Evolutionary conservation across 2,329 filamentous ascomycete species (phyloP).

Genomic region (Metarhizium humberi): DNA sequence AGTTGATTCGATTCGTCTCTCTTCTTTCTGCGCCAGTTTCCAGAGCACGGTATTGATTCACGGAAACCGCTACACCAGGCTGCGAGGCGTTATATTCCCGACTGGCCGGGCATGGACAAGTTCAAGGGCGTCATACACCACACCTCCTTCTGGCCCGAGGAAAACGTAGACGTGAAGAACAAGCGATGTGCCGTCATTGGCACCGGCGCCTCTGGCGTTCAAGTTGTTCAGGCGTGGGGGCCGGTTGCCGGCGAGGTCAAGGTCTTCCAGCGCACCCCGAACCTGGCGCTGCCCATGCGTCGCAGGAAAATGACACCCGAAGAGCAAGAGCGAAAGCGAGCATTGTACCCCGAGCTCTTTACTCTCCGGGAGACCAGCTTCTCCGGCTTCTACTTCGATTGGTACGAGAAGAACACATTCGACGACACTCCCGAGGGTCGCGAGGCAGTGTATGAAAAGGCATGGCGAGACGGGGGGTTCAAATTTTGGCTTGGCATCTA

Average conservation of each 20-base stretch:
- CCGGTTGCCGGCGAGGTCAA: constrained; percentile 40
- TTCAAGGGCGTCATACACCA: constrained; percentile 53
- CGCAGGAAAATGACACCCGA: constrained; percentile 27
- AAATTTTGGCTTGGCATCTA: constrained; percentile 44
- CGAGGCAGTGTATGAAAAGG: constrained; percentile 35
- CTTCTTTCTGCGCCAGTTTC: neutral
- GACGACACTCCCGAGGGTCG: constrained; percentile 42
- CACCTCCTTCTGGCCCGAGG: constrained; percentile 51
- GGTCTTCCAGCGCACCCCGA: constrained; percentile 60
- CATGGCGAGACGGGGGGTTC: constrained; percentile 46
- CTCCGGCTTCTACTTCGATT: constrained; percentile 50
- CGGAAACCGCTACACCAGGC: constrained; percentile 22
- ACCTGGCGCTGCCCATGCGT: constrained; percentile 54
- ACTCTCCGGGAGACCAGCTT: constrained; percentile 41
- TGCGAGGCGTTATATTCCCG: constrained; percentile 51
- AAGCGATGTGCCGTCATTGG: constrained; percentile 56
- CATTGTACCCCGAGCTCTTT: constrained; percentile 36
- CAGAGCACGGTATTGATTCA: neutral
- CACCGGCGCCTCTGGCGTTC: constrained; percentile 55
- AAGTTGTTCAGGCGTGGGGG: constrained; percentile 52
- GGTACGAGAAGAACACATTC: constrained; percentile 42
- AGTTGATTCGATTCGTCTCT: neutral
- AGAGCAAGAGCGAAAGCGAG: constrained; percentile 33
- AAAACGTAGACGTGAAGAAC: constrained; percentile 43
- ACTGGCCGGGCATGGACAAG: constrained; percentile 48